Evolutionary conservation across 2,329 filamentous ascomycete species (phyloP).

Genomic region (Paecilomyces sp.): DNA sequence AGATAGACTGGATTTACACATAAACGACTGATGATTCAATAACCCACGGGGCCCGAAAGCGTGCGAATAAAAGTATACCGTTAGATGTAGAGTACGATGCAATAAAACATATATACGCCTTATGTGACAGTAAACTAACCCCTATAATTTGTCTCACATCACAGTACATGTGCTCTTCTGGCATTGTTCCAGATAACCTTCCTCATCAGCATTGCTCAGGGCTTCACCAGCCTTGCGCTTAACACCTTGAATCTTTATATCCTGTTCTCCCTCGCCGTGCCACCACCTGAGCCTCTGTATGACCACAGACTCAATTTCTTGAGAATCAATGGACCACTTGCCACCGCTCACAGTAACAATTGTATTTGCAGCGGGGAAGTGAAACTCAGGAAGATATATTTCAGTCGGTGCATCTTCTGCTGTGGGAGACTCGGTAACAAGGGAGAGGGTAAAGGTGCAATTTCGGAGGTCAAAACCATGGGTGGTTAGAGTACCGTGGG

Average conservation of each 20-base stretch:
- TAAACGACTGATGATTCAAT: neutral
- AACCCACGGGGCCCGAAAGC: neutral
- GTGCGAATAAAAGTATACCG: neutral
- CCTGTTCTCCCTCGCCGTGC: conserved; percentile 81
- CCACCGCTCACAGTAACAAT: conserved; percentile 72
- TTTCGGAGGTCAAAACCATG: conserved; percentile 78
- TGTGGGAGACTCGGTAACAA: conserved; percentile 56
- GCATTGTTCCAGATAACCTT: conserved; percentile 67
- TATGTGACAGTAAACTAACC: neutral
- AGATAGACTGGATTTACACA: too few relatives aligned
- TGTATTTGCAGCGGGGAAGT: conserved; percentile 72
- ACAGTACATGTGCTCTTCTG: conserved; percentile 42
- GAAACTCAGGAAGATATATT: conserved; percentile 82
- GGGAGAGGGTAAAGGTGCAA: conserved; percentile 66
- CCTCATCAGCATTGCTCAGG: conserved; percentile 53
- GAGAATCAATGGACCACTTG: conserved; percentile 76
- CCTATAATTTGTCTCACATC: conserved; percentile 34
- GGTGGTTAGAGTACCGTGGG: conserved; percentile 61
- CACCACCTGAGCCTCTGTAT: conserved; percentile 84
- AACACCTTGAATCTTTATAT: conserved; percentile 66
- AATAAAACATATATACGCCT: neutral
- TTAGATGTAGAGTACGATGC: neutral
- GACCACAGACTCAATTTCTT: conserved; percentile 61
- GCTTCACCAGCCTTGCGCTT: conserved; percentile 48
- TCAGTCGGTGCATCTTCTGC: conserved; percentile 64